phyloP scores from a whole-genome alignment of 148 eudicot species.

The Agrostemma githago region DNA sequence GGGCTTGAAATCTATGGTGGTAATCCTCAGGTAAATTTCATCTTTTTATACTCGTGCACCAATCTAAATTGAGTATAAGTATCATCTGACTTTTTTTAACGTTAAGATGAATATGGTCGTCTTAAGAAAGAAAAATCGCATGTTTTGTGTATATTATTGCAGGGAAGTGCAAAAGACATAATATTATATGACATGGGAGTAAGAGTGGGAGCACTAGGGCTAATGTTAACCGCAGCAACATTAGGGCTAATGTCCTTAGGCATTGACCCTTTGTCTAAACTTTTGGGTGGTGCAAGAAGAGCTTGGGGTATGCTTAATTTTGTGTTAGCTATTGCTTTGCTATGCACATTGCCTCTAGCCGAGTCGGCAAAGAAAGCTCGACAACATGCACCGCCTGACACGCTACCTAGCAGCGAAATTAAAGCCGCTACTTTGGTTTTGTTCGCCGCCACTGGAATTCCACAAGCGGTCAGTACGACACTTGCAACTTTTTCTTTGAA shows the following conservation, averaged over 20 bases:
- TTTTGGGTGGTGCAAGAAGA: conserved; percentile 46
- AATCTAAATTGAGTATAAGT: too few species aligned
- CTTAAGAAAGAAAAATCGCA: too few species aligned
- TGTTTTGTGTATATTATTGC: too few species aligned
- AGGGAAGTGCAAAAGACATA: conserved; percentile 20
- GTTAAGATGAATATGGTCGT: too few species aligned
- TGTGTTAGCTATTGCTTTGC: conserved; percentile 46
- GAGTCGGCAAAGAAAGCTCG: conserved; percentile 49
- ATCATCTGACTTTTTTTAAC: too few species aligned
- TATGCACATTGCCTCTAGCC: conserved; percentile 47
- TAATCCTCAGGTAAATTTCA: conserved; percentile 8
- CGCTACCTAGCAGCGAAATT: conserved; percentile 33
- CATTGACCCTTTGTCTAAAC: conserved; percentile 38
- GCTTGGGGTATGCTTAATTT: conserved; percentile 70
- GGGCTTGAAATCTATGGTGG: conserved; percentile 46
- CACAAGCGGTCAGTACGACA: conserved; percentile 46
- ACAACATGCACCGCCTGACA: background rate
- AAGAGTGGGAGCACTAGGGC: conserved; percentile 11
- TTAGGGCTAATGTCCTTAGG: conserved; percentile 48
- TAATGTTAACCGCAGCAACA: conserved; percentile 58
- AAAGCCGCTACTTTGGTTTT: conserved; percentile 48
- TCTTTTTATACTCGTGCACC: too few species aligned
- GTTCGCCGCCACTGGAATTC: conserved; percentile 28
- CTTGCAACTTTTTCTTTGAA: too few species aligned
- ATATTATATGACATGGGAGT: conserved; percentile 55